These are phyloP conservation scores for Barnettozyma botsteinii DNA, from an alignment of 805 yeast species.

Conservation along the genomic window DNA sequence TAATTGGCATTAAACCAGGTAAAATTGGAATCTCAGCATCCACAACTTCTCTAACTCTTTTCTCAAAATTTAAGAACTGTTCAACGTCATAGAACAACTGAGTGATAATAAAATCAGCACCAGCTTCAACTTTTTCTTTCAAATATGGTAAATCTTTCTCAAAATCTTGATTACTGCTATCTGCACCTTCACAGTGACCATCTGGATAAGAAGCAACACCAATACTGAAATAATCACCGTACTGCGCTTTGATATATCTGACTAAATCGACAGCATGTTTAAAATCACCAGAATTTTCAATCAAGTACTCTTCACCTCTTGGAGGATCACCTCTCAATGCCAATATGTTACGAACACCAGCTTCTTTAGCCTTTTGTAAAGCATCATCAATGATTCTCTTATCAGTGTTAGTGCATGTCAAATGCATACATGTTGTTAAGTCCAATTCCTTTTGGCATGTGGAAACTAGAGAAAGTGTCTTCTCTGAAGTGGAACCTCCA, in stretches of 20 bases:
- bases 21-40: constrained; percentile 50
- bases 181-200: constrained; percentile 90
- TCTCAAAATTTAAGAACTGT: constrained; percentile 64
- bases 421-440: constrained; percentile 87
- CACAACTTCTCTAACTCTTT: constrained; percentile 37
- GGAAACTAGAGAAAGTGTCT: constrained; percentile 77
- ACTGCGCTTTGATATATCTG: constrained; percentile 58
- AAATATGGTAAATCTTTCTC: constrained; percentile 69
- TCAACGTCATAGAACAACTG: constrained; percentile 88
- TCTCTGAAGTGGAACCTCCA: constrained; percentile 88
- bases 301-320: constrained; percentile 60
- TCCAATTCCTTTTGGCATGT: constrained; percentile 70
- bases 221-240: constrained; percentile 81
- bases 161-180: constrained; percentile 57
- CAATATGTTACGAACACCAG: constrained; percentile 83
- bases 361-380: constrained; percentile 56
- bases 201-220: constrained; percentile 99
- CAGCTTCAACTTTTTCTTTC: constrained; percentile 83
- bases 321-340: constrained; percentile 98
- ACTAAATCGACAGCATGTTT: constrained; percentile 83
- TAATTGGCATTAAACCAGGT: constrained; percentile 91
- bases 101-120: constrained; percentile 90
- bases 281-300: constrained; percentile 39
- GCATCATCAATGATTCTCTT: constrained; percentile 74
- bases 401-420: constrained; percentile 94